phyloP scores from a whole-genome alignment of 306 rosid genomes.

The Cicer yamashitae region DNA sequence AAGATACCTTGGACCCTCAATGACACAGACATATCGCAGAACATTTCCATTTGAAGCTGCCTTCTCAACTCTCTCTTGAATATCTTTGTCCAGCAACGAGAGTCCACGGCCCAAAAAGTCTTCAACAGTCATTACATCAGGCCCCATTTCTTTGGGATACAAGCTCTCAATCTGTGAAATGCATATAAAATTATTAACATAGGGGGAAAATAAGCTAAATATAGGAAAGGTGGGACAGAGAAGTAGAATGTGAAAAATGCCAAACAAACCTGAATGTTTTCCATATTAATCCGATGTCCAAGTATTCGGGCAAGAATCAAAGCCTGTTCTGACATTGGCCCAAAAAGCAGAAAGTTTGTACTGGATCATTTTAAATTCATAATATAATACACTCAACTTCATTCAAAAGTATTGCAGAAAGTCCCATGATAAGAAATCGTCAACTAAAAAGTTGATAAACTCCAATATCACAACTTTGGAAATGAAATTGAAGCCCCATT shows the following conservation, averaged over 20 bases:
- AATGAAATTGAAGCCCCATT: constrained; percentile 16
- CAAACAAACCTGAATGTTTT: constrained; percentile 71
- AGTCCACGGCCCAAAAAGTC: constrained; percentile 73
- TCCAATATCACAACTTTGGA: constrained; percentile 6
- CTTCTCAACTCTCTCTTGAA: constrained; percentile 80
- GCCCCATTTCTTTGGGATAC: constrained; percentile 90
- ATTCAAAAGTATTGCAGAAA: background rate
- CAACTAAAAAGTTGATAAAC: constrained; percentile 7
- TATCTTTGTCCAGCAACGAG: constrained; percentile 60
- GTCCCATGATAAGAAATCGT: constrained; percentile 32
- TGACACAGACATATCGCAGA: constrained; percentile 82
- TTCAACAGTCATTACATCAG: constrained; percentile 68
- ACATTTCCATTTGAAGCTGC: constrained; percentile 84
- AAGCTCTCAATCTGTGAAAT: constrained; percentile 81
- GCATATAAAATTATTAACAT: constrained; percentile 16
- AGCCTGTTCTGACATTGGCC: constrained; percentile 61
- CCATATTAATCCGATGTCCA: constrained; percentile 66
- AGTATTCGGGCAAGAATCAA: constrained; percentile 93
- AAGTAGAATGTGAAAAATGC: constrained; percentile 22
- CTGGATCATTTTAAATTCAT: constrained; percentile 17
- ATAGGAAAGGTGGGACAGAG: constrained; percentile 7
- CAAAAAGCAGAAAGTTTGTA: constrained; percentile 34
- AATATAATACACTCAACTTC: constrained; percentile 25
- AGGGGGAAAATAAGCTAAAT: background rate
- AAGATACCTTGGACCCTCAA: constrained; percentile 68